phyloP scores from a whole-genome alignment of 1,284 basidiomycete genomes.

The Trametes polyzona region DNA sequence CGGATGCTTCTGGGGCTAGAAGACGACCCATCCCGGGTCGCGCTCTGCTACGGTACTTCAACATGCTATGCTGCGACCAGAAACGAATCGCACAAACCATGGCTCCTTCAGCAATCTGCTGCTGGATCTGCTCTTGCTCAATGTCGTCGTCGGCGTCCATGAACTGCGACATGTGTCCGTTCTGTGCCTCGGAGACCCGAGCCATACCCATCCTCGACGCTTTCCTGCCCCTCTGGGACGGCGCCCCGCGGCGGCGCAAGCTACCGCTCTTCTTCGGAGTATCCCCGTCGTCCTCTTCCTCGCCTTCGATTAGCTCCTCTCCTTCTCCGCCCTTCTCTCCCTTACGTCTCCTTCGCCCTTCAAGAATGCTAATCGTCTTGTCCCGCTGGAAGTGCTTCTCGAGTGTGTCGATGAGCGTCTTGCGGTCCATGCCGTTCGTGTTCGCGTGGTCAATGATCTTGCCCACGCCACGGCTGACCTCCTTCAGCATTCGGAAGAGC shows the following conservation, averaged over 20 bases:
- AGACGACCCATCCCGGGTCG: conserved; percentile 54
- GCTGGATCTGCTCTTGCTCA: conserved; percentile 83
- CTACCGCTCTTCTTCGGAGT: conserved; percentile 57
- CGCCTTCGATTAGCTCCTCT: conserved; percentile 33
- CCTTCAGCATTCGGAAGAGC: conserved; percentile 90
- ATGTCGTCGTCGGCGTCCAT: conserved; percentile 91
- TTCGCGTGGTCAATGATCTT: conserved; percentile 65
- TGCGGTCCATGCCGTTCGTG: conserved; percentile 71
- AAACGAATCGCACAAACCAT: conserved; percentile 47
- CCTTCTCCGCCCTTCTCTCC: conserved; percentile 20
- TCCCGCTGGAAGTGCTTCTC: conserved; percentile 84
- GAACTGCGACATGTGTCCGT: conserved; percentile 78
- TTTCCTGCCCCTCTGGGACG: conserved; percentile 39
- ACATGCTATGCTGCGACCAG: conserved; percentile 15
- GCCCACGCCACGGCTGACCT: conserved; percentile 78
- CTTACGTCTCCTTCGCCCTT: conserved; percentile 60
- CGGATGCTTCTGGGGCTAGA: conserved; percentile 70
- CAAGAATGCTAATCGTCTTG: conserved; percentile 86
- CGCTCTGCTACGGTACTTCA: conserved; percentile 45
- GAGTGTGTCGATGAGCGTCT: conserved; percentile 79
- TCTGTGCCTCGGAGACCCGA: conserved; percentile 48
- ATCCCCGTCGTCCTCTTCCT: conserved; percentile 38
- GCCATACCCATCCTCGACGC: conserved; percentile 35
- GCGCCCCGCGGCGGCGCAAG: conserved; percentile 42
- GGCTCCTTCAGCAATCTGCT: conserved; percentile 77